Evolutionary conservation across 306 rosid species (phyloP).

Genomic region (Rosa chinensis): DNA sequence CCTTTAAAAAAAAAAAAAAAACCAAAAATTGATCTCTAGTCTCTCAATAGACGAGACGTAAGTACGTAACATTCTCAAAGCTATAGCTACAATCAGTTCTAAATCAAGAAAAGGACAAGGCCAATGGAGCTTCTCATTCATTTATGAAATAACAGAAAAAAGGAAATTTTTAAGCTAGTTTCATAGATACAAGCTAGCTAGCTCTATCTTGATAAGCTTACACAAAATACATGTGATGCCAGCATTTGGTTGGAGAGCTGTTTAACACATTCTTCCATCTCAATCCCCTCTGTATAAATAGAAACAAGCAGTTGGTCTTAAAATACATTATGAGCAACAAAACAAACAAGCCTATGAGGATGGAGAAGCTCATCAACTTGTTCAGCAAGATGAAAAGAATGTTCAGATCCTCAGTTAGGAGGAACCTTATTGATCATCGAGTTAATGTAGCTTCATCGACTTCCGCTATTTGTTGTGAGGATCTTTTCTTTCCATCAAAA

Average conservation of each 20-base stretch:
- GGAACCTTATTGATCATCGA: neutral
- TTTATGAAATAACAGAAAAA: slow-evolving; percentile 22
- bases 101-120: slow-evolving; percentile 25
- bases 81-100: slow-evolving; percentile 9
- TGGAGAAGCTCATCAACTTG: slow-evolving; percentile 27
- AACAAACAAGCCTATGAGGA: neutral
- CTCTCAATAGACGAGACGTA: neutral
- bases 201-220: neutral
- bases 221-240: slow-evolving; percentile 16
- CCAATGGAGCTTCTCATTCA: neutral
- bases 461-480: slow-evolving; percentile 30
- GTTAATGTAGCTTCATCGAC: neutral
- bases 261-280: neutral
- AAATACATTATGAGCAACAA: neutral
- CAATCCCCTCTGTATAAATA: neutral
- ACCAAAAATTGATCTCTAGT: neutral
- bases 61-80: neutral
- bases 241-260: neutral
- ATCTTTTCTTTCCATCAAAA: slow-evolving; percentile 31
- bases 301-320: neutral
- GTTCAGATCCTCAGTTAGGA: slow-evolving; percentile 5
- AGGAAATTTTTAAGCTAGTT: neutral
- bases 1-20: too few species aligned
- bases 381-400: slow-evolving; percentile 32
- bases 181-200: slow-evolving; percentile 12